phyloP scores from a whole-genome alignment of 1,284 basidiomycete genomes.

The Veloporphyrellus conicus region DNA sequence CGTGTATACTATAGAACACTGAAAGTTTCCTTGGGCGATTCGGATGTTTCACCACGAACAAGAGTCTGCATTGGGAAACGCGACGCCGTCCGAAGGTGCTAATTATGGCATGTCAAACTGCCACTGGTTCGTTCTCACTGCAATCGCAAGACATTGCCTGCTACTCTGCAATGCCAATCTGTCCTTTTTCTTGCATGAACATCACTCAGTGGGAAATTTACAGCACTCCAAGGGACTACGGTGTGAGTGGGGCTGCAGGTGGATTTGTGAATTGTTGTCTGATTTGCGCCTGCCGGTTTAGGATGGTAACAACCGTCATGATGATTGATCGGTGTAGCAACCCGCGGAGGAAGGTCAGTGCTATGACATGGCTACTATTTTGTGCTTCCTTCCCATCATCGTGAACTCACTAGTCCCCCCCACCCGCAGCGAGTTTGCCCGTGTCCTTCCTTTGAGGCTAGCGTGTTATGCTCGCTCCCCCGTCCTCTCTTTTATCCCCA shows the following conservation, averaged over 20 bases:
- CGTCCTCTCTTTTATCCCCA: constrained; percentile 8
- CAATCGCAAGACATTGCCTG: neutral
- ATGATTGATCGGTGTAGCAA: constrained; percentile 19
- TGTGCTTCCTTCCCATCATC: constrained; percentile 25
- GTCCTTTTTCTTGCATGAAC: neutral
- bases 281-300: constrained; percentile 2
- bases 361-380: constrained; percentile 6
- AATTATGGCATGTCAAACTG: neutral
- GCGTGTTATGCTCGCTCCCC: constrained; percentile 24
- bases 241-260: neutral
- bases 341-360: constrained; percentile 3
- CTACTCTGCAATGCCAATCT: neutral
- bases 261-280: neutral
- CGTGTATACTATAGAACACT: neutral
- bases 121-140: no score
- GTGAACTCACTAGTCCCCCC: constrained; percentile 4
- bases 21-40: neutral
- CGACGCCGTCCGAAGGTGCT: neutral
- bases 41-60: neutral
- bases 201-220: neutral
- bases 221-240: no score
- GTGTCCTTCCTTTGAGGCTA: constrained; percentile 18
- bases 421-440: constrained; percentile 22
- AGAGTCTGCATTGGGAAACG: no score
- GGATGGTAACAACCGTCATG: constrained; percentile 25